Evolutionary conservation across 805 yeast species (phyloP).

Genomic region (Saturnispora saitoi): DNA sequence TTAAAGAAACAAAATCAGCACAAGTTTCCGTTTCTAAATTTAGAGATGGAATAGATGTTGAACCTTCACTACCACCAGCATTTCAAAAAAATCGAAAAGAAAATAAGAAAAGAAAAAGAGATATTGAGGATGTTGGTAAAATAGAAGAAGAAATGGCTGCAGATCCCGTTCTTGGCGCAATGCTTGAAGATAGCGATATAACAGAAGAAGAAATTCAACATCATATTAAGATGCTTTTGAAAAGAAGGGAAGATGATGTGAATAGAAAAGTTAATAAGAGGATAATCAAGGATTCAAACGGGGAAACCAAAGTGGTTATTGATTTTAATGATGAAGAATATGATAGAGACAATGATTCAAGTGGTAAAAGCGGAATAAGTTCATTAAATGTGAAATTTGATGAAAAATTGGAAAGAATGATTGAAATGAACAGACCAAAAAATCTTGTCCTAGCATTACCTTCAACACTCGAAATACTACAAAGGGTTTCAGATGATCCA

Average conservation of each 20-base stretch:
- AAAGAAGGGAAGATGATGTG: constrained; percentile 21
- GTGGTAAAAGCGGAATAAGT: not conserved
- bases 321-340: constrained; percentile 17
- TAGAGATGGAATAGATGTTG: constrained; percentile 35
- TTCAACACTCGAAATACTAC: constrained; percentile 45
- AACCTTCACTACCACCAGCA: constrained; percentile 74
- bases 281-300: constrained; percentile 7
- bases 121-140: constrained; percentile 26
- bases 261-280: constrained; percentile 12
- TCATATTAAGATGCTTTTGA: constrained; percentile 25
- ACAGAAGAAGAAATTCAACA: constrained; percentile 37
- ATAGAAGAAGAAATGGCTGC: constrained; percentile 32
- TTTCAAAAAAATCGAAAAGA: constrained; percentile 51
- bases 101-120: constrained; percentile 30
- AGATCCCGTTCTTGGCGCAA: constrained; percentile 37
- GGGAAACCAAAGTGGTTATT: constrained; percentile 4
- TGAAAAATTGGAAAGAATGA: constrained; percentile 24
- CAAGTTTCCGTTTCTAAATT: constrained; percentile 65
- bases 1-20: constrained; percentile 69
- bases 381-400: constrained; percentile 14
- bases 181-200: constrained; percentile 36
- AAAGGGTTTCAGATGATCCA: constrained; percentile 49
- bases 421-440: constrained; percentile 42
- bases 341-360: constrained; percentile 14
- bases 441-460: constrained; percentile 49